Conservation (phyloP, 2,329 filamentous ascomycete genomes). For the Paecilomyces variotii region DNA sequence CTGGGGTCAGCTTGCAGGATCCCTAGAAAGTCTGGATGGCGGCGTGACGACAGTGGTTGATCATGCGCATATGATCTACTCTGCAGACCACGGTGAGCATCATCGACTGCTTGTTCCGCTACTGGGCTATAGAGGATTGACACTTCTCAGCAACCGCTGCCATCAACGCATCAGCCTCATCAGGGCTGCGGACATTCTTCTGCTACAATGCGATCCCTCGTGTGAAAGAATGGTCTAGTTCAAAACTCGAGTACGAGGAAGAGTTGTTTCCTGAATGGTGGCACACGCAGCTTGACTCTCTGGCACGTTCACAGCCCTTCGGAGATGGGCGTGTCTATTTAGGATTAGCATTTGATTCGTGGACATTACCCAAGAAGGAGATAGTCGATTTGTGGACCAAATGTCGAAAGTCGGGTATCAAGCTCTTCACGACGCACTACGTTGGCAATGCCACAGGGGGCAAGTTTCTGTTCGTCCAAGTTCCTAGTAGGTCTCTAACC, state of each 20-base stretch:
- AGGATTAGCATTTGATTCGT: conserved; percentile 21
- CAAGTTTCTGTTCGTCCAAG: not conserved
- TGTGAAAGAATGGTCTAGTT: conserved; percentile 13
- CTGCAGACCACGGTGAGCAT: conserved; percentile 15
- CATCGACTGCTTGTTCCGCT: not conserved
- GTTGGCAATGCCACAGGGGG: not conserved
- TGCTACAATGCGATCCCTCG: conserved; percentile 14
- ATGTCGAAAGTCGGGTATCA: conserved; percentile 10
- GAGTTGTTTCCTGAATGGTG: conserved; percentile 17
- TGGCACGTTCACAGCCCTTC: conserved; percentile 11
- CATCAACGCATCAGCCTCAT: conserved; percentile 16
- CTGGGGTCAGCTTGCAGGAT: conserved; percentile 29
- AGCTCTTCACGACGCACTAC: conserved; percentile 20
- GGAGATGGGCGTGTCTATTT: conserved; percentile 18
- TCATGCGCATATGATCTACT: conserved; percentile 22
- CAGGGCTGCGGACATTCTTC: conserved; percentile 22
- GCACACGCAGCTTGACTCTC: conserved; percentile 12
- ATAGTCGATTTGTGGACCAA: conserved; percentile 13
- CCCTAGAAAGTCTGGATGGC: conserved; percentile 14
- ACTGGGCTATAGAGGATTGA: not conserved
- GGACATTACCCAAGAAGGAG: conserved; percentile 15
- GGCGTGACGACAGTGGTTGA: conserved; percentile 23
- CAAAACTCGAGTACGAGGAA: conserved; percentile 8
- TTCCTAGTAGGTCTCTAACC: not conserved
- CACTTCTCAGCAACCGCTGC: conserved; percentile 10